Base-by-base conservation (phyloP, 2,329 filamentous ascomycete genomes). In the Alternaria incomplexa region DNA sequence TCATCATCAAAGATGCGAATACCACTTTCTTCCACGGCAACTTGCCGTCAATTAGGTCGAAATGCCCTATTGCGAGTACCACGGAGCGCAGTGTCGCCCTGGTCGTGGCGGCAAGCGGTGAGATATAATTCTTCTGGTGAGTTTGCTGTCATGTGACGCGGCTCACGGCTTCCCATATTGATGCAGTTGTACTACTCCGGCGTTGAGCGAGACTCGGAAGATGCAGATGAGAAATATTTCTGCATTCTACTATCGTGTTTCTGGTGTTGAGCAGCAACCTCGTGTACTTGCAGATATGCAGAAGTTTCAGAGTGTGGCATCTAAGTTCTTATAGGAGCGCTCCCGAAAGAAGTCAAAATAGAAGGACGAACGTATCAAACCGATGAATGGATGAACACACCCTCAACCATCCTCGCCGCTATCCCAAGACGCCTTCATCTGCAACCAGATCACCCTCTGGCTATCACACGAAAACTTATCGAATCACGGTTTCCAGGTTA, bases 381-480 rank as follows among this genome's bases (percentile, higher is more conserved):
- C 17, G 93, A 98, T 77, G 80, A 86, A 56, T 97, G 93, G 91
- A 96, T 91, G 80, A 99, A 99, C 80, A 86, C 92, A 13, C 90
- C 95, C 4, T 73, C 86, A 25, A 91, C 90, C 58, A 94, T 99
- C 66, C 83, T 93, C 51, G 84, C 89, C 22, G 89, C 92, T 60
- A 87, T 96, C 51, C 86, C 89, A 50, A 91, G 93, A 65, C 89
- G 88, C 58, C 85, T 99, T n/a, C 96, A 99, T 80, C 86, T 97
- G n/a, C 89, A 96, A 76, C 88, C 90, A 64, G 90, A 97, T 80
- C 96, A 99, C 76, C 96, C 96, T 23, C 86, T 99, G 36, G 89
- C 88, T 70, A 97, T 98, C 73, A 98, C 96, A 11, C 90, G 96
- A 43, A 89, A 93, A 73, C 90, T 99, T 65, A 96, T 99, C 76